phyloP scores from a whole-genome alignment of 495 filamentous ascomycete species.

The Penicillium lagena region DNA sequence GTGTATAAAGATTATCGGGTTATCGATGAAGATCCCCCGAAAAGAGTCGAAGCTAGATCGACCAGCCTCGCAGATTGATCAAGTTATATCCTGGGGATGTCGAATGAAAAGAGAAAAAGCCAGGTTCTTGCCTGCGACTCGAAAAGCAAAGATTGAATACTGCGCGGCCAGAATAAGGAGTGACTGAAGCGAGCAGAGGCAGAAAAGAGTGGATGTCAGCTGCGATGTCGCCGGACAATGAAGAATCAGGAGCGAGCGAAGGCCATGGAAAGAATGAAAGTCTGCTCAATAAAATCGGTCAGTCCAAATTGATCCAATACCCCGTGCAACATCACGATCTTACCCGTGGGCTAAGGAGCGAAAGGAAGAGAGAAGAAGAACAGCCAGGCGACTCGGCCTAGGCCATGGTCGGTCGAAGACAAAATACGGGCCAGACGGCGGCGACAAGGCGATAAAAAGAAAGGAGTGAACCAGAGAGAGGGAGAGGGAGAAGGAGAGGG shows the following conservation, averaged over 20 bases:
- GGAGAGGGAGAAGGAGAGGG: background rate
- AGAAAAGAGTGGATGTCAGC: background rate
- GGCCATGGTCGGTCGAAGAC: background rate
- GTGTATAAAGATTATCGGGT: no score
- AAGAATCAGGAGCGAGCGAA: slow-evolving; percentile 6
- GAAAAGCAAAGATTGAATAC: slow-evolving; percentile 1
- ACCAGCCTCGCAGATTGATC: slow-evolving; percentile 6
- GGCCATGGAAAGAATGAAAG: slow-evolving; percentile 4
- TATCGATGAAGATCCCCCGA: slow-evolving; percentile 8
- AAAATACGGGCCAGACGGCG: background rate
- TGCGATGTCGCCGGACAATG: background rate
- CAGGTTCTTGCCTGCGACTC: slow-evolving; percentile 13
- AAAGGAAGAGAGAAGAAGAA: slow-evolving; percentile 1
- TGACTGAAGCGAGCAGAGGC: slow-evolving; percentile 4
- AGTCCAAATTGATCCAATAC: no score
- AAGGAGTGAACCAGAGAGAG: background rate
- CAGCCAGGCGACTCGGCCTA: background rate
- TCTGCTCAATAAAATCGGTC: slow-evolving; percentile 4
- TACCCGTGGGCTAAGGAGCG: background rate
- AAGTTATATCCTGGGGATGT: no score
- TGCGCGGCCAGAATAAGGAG: slow-evolving; percentile 8
- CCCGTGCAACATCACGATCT: no score
- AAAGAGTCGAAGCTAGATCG: slow-evolving; percentile 12
- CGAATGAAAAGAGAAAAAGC: slow-evolving; percentile 2
- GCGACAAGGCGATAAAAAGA: background rate